Evolutionary conservation across 2,329 filamentous ascomycete genomes (phyloP), one percentile per base, ranked within the genome.

Genomic region (Fusarium transvaalense): DNA sequence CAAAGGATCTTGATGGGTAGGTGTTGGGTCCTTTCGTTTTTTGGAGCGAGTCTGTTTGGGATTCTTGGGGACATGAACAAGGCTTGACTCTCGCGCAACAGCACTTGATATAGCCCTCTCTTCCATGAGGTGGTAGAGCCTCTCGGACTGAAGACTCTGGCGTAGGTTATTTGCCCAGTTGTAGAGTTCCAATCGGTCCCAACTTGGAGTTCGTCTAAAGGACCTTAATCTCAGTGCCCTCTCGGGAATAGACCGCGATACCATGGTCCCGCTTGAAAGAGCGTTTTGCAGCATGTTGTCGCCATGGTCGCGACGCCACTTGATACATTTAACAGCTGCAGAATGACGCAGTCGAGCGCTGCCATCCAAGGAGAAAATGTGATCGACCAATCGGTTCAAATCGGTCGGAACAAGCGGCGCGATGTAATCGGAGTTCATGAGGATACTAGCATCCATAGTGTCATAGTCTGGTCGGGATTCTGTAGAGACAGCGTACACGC

Each of bases 341-440:
- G 90, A 86, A 77, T 98, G 91, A 29, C 95, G 89, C 52, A 98
- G 85, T 85, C 92, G 94, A 5, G 92, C 86, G 37, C 94, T 87
- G 35, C 92, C 94, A 45, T 95, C 90, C 6, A 86, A 85, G 45
- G 93, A 90, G 72, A 98, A 94, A 1, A 97, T 82, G 19, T 88
- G 87, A 10, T 88, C 82, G n/a, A 97, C 86, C 2, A 98, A 83
- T 10, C 81, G 78, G 7, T 78, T 74, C 3, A 98, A 86, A 41
- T 98, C 94, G 10, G 93, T 96, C 1, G 87, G 80, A 5, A 92
- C 80, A 6, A 97, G 83, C 1, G 95, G 95, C 64, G 93, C 91
- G 15, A 96, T 83, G 76, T 97, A 98, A 73, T 96, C 92, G 1
- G 94, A 91, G 57, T 90, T 94, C 95, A 98, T 98, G 19, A 98